Percentiles rank a stretch among this genome's conserved stretches.
These are phyloP conservation scores for Lactarius sanguifluus DNA, from an alignment of 768 basidiomycete genomes.

Conservation along the genomic window DNA sequence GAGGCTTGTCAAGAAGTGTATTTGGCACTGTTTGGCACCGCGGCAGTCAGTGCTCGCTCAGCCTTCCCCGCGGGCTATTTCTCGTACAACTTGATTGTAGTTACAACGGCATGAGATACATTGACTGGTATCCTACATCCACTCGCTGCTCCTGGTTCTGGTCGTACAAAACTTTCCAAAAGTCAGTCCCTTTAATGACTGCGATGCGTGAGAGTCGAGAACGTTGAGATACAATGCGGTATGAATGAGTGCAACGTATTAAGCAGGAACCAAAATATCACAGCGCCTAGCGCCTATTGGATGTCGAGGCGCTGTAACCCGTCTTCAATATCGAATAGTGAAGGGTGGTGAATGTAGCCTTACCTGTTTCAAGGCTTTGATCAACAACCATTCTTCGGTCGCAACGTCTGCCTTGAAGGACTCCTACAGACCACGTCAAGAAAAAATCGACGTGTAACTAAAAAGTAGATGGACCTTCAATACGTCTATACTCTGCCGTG, in stretches of 20 bases:
- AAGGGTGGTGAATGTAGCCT: slow-evolving; percentile 30
- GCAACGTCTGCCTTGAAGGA: slow-evolving; percentile 88
- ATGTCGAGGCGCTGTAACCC: slow-evolving; percentile 42
- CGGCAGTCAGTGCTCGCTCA: background rate
- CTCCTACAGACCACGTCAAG: slow-evolving; percentile 45
- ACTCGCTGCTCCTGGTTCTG: background rate
- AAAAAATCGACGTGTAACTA: slow-evolving; percentile 2
- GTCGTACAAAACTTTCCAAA: slow-evolving; percentile 6
- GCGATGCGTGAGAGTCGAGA: background rate
- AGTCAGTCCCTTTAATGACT: slow-evolving; percentile 2
- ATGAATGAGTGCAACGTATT: background rate
- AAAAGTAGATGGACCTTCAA: slow-evolving; percentile 64
- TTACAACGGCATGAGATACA: slow-evolving; percentile 10
- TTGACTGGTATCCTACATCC: slow-evolving; percentile 15
- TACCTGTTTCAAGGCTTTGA: slow-evolving; percentile 82
- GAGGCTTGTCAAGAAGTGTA: slow-evolving; percentile 20
- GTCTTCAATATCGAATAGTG: background rate
- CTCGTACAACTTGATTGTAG: background rate
- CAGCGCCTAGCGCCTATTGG: slow-evolving; percentile 27
- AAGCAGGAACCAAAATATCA: background rate
- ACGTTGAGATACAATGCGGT: background rate
- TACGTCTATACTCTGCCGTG: slow-evolving; percentile 91
- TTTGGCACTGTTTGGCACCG: slow-evolving; percentile 25
- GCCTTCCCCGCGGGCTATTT: background rate
- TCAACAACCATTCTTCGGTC: slow-evolving; percentile 90